These are phyloP conservation scores for Talinum fruticosum DNA, from an alignment of 148 eudicot genomes.

Conservation along the genomic window DNA sequence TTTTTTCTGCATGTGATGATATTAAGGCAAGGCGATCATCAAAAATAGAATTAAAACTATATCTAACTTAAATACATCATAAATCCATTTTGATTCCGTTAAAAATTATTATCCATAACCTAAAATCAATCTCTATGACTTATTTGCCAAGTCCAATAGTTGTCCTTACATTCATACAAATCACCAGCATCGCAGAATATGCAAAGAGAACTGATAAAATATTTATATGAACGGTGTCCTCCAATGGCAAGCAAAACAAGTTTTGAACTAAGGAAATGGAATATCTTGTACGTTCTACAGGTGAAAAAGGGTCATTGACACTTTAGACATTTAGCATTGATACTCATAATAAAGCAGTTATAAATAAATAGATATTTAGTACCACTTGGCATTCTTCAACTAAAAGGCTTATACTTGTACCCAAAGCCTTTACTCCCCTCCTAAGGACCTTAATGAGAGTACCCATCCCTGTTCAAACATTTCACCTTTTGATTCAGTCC, in stretches of 20 bases:
- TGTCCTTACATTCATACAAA: neutral
- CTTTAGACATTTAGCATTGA: constrained; percentile 38
- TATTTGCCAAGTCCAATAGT: too few species aligned
- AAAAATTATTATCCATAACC: too few species aligned
- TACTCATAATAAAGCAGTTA: constrained; percentile 26
- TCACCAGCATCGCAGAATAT: neutral
- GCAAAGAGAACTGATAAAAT: neutral
- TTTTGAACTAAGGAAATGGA: neutral
- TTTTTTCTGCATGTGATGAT: too few species aligned
- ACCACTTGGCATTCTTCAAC: constrained; percentile 24
- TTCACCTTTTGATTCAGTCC: constrained; percentile 39
- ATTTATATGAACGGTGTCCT: neutral
- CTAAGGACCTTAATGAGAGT: neutral
- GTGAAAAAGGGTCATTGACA: constrained; percentile 1
- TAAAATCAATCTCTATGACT: too few species aligned
- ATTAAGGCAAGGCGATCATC: too few species aligned
- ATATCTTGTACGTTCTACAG: constrained; percentile 6
- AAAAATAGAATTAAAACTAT: too few species aligned
- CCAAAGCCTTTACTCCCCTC: neutral
- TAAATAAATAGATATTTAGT: constrained; percentile 21
- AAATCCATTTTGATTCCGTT: too few species aligned
- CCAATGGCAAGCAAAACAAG: constrained; percentile 5
- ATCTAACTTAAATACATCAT: too few species aligned
- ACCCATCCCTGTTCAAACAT: constrained; percentile 8
- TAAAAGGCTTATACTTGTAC: constrained; percentile 3